phyloP scores from a whole-genome alignment of 352 stramenopile genomes.

The Pythium brachiatum region DNA sequence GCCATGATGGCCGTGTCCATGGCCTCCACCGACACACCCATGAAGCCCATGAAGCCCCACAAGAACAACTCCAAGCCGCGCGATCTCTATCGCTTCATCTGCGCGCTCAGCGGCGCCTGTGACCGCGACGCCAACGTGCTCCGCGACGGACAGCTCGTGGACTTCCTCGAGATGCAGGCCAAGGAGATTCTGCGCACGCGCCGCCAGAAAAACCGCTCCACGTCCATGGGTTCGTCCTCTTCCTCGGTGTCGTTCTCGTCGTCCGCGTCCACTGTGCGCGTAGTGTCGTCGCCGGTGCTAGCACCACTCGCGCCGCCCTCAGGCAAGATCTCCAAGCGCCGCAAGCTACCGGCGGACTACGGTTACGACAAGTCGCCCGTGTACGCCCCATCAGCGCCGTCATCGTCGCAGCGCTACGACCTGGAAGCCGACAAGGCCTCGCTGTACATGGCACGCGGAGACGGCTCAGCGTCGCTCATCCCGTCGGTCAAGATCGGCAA shows the following conservation, averaged over 20 bases:
- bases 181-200: conserved; percentile 50
- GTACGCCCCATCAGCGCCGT: background rate
- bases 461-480: conserved; percentile 23
- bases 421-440: conserved; percentile 17
- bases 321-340: conserved; percentile 24
- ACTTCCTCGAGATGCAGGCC: conserved; percentile 52
- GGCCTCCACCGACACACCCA: conserved; percentile 13
- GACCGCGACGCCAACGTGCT: conserved; percentile 59
- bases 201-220: conserved; percentile 10
- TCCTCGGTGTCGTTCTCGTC: conserved; percentile 13
- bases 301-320: background rate
- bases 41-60: background rate
- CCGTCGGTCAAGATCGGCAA: conserved; percentile 26
- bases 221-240: conserved; percentile 17
- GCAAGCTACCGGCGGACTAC: conserved; percentile 21
- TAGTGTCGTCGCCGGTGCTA: conserved; percentile 19
- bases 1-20: conserved; percentile 19
- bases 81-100: conserved; percentile 39
- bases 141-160: conserved; percentile 63
- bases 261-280: conserved; percentile 3
- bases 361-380: conserved; percentile 21
- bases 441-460: conserved; percentile 21
- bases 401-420: background rate
- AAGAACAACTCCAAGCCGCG: conserved; percentile 3
- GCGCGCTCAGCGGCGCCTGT: conserved; percentile 57